These are phyloP conservation scores for Metrosideros polymorpha DNA, from an alignment of 441 rosid genomes.

Conservation along the genomic window DNA sequence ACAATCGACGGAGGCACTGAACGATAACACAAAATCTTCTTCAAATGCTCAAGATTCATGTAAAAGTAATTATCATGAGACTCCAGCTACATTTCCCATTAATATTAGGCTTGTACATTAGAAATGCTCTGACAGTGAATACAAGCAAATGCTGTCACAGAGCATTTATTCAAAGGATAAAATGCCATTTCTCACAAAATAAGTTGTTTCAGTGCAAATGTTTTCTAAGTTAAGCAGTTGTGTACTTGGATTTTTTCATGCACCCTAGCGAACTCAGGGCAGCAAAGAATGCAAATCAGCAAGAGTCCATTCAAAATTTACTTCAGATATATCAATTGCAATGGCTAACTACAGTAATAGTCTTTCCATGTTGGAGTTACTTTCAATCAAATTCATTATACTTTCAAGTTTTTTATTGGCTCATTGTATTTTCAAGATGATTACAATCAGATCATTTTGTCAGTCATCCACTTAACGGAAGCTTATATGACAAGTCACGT, in stretches of 20 bases:
- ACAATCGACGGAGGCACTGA: conserved; percentile 48
- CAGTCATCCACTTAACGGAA: neutral
- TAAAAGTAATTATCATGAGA: neutral
- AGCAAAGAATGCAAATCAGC: neutral
- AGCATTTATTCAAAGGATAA: neutral
- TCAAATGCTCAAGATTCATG: neutral
- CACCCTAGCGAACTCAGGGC: neutral
- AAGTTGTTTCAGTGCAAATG: neutral
- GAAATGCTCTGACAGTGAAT: neutral
- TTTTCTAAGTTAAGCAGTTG: neutral
- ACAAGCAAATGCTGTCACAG: neutral
- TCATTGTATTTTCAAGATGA: neutral
- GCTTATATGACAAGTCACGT: neutral
- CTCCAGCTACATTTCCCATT: neutral
- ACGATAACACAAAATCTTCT: neutral
- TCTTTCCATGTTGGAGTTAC: neutral
- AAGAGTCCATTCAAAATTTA: neutral
- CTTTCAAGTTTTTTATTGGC: neutral
- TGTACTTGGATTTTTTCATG: neutral
- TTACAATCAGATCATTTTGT: neutral
- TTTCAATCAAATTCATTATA: neutral
- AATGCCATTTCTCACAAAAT: neutral
- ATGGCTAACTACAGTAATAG: neutral
- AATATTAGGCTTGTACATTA: neutral
- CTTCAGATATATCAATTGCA: neutral